Percentiles rank a stretch among this genome's conserved stretches.
Conservation (phyloP, 2,329 filamentous ascomycete species). For the Pseudonectria buxi region DNA sequence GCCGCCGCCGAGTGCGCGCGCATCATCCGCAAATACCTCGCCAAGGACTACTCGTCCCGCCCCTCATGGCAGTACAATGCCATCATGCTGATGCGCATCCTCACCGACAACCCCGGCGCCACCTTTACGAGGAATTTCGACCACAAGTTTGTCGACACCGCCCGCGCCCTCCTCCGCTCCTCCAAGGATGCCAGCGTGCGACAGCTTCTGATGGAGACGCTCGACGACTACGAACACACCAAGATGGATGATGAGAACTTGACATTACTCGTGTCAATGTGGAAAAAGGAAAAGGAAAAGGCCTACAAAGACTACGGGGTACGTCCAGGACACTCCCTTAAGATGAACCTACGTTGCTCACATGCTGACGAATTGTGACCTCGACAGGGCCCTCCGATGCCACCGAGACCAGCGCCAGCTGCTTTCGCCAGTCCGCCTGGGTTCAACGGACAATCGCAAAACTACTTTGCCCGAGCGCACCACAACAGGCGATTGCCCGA, state of each 20-base stretch:
- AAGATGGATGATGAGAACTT: conserved; percentile 71
- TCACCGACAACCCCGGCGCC: conserved; percentile 83
- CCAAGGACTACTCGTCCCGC: conserved; percentile 58
- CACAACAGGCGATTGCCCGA: conserved; percentile 50
- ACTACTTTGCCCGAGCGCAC: conserved; percentile 51
- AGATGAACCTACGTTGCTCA: neutral
- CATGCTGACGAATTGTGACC: conserved; percentile 7
- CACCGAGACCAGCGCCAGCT: conserved; percentile 8
- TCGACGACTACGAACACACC: conserved; percentile 68
- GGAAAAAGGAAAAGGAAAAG: conserved; percentile 77
- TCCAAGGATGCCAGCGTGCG: conserved; percentile 69
- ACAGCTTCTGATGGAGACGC: conserved; percentile 79
- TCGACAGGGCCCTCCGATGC: conserved; percentile 16
- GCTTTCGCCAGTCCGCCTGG: conserved; percentile 6
- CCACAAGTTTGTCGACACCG: conserved; percentile 68
- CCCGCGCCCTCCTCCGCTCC: conserved; percentile 67
- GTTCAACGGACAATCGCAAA: conserved; percentile 38
- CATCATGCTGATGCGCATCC: conserved; percentile 88
- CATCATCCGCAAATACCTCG: conserved; percentile 75
- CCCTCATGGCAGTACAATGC: conserved; percentile 87
- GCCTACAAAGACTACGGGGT: conserved; percentile 46
- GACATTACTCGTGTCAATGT: conserved; percentile 69
- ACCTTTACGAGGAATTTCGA: conserved; percentile 91
- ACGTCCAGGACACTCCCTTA: conserved; percentile 20
- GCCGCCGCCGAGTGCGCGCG: conserved; percentile 77